Evolutionary conservation across 2,329 filamentous ascomycete species (phyloP).

Genomic region (Stagonosporopsis rhizophila): DNA sequence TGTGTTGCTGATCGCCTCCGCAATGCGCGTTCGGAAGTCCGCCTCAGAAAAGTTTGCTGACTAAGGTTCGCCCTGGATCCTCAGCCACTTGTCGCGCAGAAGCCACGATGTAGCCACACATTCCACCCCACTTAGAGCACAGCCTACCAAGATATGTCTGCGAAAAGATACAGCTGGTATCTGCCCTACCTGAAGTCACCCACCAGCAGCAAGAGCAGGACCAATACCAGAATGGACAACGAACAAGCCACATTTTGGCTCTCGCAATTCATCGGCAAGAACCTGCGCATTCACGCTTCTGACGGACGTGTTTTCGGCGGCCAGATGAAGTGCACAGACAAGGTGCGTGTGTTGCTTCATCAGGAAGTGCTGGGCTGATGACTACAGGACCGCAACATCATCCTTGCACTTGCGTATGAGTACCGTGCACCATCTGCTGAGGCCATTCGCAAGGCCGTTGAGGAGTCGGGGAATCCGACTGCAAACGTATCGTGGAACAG

Average conservation of each 20-base stretch:
- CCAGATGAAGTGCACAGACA: constrained; percentile 92
- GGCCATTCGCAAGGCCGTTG: constrained; percentile 49
- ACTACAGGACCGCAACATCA: constrained; percentile 81
- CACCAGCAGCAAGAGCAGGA: neutral
- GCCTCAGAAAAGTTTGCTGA: constrained; percentile 24
- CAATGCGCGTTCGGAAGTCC: neutral
- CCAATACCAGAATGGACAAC: constrained; percentile 54
- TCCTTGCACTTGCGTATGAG: constrained; percentile 85
- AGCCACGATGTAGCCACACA: constrained; percentile 16
- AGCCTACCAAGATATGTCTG: constrained; percentile 15
- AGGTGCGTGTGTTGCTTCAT: constrained; percentile 61
- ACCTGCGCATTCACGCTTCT: constrained; percentile 77
- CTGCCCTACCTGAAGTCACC: constrained; percentile 25
- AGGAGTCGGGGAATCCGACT: constrained; percentile 54
- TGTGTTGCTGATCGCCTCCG: constrained; percentile 9
- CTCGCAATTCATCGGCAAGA: constrained; percentile 75
- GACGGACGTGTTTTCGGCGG: constrained; percentile 91
- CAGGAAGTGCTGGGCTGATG: neutral
- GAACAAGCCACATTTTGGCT: constrained; percentile 65
- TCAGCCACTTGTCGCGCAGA: constrained; percentile 10
- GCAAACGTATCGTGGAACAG: constrained; percentile 74
- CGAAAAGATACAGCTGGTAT: constrained; percentile 29
- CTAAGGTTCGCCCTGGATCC: constrained; percentile 3
- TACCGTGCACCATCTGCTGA: constrained; percentile 74
- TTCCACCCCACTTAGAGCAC: constrained; percentile 17